These are phyloP conservation scores for Paxillus ammoniavirescens DNA, from an alignment of 768 basidiomycete genomes.

Conservation along the genomic window DNA sequence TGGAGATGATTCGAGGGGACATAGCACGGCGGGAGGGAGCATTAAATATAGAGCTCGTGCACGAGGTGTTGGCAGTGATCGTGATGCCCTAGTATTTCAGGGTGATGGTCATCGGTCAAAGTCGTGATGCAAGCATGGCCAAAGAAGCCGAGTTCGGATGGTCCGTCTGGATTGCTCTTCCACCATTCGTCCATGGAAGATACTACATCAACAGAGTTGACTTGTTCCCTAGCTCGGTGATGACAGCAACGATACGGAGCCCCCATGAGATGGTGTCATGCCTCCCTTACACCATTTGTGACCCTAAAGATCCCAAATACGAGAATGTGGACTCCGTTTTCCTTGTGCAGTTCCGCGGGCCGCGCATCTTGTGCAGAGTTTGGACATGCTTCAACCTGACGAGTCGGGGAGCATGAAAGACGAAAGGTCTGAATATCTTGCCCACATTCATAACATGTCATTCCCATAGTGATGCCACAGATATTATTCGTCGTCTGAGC, in stretches of 20 bases:
- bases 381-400: constrained; percentile 14
- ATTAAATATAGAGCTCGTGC: constrained; percentile 21
- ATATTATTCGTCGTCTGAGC: constrained; percentile 16
- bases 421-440: constrained; percentile 9
- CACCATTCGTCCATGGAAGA: constrained; percentile 20
- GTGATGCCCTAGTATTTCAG: constrained; percentile 16
- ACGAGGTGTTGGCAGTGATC: constrained; percentile 22
- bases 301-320: constrained; percentile 19
- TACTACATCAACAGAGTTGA: constrained; percentile 13
- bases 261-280: constrained; percentile 17
- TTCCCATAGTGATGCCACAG: constrained; percentile 13
- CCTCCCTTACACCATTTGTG: constrained; percentile 15
- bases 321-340: constrained; percentile 23
- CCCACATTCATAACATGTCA: constrained; percentile 14
- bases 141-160: constrained; percentile 11
- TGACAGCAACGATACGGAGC: constrained; percentile 26
- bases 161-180: constrained; percentile 8
- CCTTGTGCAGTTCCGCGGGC: constrained; percentile 20
- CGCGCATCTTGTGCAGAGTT: constrained; percentile 19
- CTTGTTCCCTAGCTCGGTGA: constrained; percentile 31
- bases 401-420: constrained; percentile 31
- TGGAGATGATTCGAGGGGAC: constrained; percentile 22
- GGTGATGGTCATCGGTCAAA: constrained; percentile 15
- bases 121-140: constrained; percentile 25
- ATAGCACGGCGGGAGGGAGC: constrained; percentile 20